Percentiles rank a stretch among this genome's conserved stretches.
Conservation (phyloP, 2,329 filamentous ascomycete species). For the Colletotrichum sp. region DNA sequence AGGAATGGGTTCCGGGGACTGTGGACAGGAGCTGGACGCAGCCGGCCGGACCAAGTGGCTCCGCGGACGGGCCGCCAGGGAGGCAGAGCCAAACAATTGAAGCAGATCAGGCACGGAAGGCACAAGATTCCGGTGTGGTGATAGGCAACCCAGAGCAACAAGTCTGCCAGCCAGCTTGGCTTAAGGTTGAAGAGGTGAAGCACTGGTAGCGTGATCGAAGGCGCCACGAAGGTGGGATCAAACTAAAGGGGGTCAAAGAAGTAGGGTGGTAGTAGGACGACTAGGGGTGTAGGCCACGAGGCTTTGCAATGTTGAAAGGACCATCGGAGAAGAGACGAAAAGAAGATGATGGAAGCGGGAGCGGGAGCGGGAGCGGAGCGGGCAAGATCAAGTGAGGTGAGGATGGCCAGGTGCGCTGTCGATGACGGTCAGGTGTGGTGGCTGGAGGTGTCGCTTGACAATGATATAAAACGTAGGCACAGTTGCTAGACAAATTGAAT, state of each 20-base stretch:
- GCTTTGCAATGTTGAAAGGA: background rate
- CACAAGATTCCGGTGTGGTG: constrained; percentile 27
- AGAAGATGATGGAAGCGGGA: background rate
- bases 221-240: background rate
- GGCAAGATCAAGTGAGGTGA: constrained; percentile 4
- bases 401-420: constrained; percentile 16
- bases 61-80: constrained; percentile 4
- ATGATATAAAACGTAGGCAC: background rate
- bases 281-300: background rate
- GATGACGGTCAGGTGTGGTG: background rate
- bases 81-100: background rate
- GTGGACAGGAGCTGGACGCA: background rate
- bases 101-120: constrained; percentile 19
- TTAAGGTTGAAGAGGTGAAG: background rate
- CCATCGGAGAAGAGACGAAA: background rate
- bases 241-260: background rate
- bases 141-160: constrained; percentile 24
- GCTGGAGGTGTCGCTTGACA: background rate
- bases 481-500: background rate
- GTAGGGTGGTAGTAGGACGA: background rate
- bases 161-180: constrained; percentile 18
- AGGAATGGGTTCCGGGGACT: background rate
- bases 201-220: background rate
- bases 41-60: constrained; percentile 3
- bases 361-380: constrained; percentile 16